These are phyloP conservation scores for Ramaria sp. DNA, from an alignment of 768 basidiomycete genomes.

Conservation along the genomic window DNA sequence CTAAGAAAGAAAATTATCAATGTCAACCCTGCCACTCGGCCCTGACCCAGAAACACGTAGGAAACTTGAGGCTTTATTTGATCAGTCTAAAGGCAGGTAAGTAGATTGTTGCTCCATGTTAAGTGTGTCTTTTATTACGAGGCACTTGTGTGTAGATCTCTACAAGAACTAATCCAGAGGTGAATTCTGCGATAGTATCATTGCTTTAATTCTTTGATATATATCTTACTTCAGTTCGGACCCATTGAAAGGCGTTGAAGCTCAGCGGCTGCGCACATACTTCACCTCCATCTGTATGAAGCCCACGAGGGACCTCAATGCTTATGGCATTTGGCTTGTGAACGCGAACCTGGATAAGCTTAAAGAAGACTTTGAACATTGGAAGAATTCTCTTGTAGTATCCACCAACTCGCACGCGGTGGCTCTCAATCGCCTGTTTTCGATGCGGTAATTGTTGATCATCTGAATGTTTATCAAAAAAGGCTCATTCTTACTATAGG, in stretches of 20 bases:
- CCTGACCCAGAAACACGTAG: too few relatives aligned
- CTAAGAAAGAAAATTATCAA: too few relatives aligned
- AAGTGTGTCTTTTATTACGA: background rate
- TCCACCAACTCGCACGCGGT: slow-evolving; percentile 11
- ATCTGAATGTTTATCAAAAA: background rate
- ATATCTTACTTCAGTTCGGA: background rate
- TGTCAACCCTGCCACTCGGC: too few relatives aligned
- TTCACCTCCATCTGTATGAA: slow-evolving; percentile 26
- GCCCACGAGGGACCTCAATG: slow-evolving; percentile 27
- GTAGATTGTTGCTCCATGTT: background rate
- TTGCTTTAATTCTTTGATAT: background rate
- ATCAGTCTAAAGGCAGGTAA: background rate
- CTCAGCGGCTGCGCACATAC: slow-evolving; percentile 26
- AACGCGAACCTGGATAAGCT: slow-evolving; percentile 18
- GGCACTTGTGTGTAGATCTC: background rate
- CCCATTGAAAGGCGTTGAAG: slow-evolving; percentile 25
- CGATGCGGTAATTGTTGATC: slow-evolving; percentile 12
- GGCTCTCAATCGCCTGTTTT: slow-evolving; percentile 23
- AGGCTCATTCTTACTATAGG: background rate
- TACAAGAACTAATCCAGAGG: background rate
- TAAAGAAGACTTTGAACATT: slow-evolving; percentile 18
- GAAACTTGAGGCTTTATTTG: too few relatives aligned
- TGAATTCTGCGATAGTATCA: background rate
- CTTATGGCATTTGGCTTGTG: slow-evolving; percentile 20
- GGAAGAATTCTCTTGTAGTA: slow-evolving; percentile 10